phyloP scores from a whole-genome alignment of 2,329 filamentous ascomycete species.

The Aureobasidium namibiae region DNA sequence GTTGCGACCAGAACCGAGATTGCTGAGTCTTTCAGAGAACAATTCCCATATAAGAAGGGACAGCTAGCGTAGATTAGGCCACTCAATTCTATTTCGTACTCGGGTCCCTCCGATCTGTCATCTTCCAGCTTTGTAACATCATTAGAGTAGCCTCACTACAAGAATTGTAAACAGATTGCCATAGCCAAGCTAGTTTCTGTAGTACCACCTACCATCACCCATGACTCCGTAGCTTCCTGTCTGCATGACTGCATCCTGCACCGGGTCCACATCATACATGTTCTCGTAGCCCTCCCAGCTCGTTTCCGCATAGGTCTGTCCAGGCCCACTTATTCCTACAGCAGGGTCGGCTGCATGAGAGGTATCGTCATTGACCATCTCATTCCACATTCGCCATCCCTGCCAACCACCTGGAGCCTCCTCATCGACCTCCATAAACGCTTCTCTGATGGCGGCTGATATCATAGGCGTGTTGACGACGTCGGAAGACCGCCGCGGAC shows the following conservation, averaged over 20 bases:
- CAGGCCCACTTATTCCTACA: neutral
- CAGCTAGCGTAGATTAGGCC: constrained; percentile 20
- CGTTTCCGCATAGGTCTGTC: neutral
- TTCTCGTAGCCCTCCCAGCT: neutral
- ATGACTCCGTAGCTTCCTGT: neutral
- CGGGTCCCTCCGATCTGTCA: no score
- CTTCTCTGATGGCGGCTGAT: neutral
- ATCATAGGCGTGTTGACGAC: neutral
- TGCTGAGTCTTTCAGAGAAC: constrained; percentile 40
- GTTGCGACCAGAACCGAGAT: constrained; percentile 47
- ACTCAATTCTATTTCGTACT: no score
- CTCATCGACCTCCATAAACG: neutral
- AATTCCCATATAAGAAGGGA: constrained; percentile 42
- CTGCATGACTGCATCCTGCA: neutral
- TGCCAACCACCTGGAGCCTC: neutral
- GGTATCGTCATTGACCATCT: neutral
- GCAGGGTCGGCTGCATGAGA: neutral
- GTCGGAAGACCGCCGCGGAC: neutral
- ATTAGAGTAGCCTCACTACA: no score
- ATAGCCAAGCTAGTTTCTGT: neutral
- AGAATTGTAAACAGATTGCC: neutral
- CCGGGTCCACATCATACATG: neutral
- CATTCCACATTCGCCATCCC: neutral
- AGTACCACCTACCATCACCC: neutral
- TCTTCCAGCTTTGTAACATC: no score